Evolutionary conservation across 1,139 yeast genomes (phyloP).

Genomic region (Pichia cactophila): DNA sequence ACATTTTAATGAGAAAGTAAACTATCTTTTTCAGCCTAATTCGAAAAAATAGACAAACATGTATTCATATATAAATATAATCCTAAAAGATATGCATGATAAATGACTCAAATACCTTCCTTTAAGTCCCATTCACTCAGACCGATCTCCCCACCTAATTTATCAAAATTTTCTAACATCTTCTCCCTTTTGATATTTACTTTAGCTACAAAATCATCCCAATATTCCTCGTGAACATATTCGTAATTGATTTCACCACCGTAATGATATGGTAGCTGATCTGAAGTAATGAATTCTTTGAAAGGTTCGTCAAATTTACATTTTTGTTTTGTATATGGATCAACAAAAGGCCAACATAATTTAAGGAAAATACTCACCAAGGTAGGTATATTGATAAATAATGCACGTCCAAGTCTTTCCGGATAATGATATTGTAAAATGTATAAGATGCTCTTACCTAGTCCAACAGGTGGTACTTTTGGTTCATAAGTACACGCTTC

Average conservation of each 20-base stretch:
- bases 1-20: constrained; percentile 73
- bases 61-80: not conserved
- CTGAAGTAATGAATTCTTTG: constrained; percentile 43
- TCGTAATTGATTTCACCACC: constrained; percentile 53
- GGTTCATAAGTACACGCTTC: constrained; percentile 44
- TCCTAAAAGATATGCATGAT: not conserved
- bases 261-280: constrained; percentile 47
- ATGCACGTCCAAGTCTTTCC: constrained; percentile 51
- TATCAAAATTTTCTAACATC: constrained; percentile 55
- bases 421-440: constrained; percentile 61
- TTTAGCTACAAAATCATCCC: constrained; percentile 62
- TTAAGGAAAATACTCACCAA: constrained; percentile 52
- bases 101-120: constrained; percentile 15
- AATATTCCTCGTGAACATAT: constrained; percentile 70
- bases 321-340: constrained; percentile 57
- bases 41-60: not conserved
- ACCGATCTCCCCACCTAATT: constrained; percentile 67
- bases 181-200: constrained; percentile 47
- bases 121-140: constrained; percentile 40
- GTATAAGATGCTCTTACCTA: constrained; percentile 66
- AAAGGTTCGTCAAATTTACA: constrained; percentile 55
- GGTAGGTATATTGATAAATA: constrained; percentile 53
- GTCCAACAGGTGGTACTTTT: constrained; percentile 76
- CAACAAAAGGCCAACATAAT: constrained; percentile 56
- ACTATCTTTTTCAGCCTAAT: not conserved